A percentile compares a stretch with the other conserved stretches of the same genome.
Conservation (phyloP, 2,329 filamentous ascomycete species). For the Fonsecaea monophora region DNA sequence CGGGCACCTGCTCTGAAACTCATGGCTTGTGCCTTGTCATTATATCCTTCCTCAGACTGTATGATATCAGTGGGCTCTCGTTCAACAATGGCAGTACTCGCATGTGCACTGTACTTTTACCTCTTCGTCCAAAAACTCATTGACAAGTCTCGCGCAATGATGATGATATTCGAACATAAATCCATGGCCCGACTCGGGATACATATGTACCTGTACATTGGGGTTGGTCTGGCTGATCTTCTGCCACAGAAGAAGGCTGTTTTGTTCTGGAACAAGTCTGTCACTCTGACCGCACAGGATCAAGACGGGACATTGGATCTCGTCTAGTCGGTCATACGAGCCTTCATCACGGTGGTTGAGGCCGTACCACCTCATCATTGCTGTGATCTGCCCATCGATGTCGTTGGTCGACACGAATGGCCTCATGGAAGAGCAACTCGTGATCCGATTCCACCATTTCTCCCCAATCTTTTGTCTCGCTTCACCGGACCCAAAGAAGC, state of each 20-base stretch:
- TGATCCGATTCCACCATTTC: slow-evolving; percentile 8
- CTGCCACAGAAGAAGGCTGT: slow-evolving; percentile 16
- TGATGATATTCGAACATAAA: slow-evolving; percentile 15
- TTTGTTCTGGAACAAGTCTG: slow-evolving; percentile 6
- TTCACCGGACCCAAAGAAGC: slow-evolving; percentile 3
- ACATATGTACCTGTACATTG: slow-evolving; percentile 10
- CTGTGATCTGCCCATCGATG: slow-evolving; percentile 4
- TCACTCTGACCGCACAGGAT: slow-evolving; percentile 8
- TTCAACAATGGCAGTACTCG: slow-evolving; percentile 11
- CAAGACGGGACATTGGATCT: slow-evolving; percentile 12
- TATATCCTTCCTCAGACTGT: slow-evolving; percentile 4
- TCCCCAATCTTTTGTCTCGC: slow-evolving; percentile 2
- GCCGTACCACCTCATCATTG: slow-evolving; percentile 6
- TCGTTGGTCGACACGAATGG: slow-evolving; percentile 5
- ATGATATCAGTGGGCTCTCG: slow-evolving; percentile 1
- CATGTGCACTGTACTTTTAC: slow-evolving; percentile 8
- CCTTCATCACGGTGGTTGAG: slow-evolving; percentile 8
- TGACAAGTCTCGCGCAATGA: slow-evolving; percentile 15
- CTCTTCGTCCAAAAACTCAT: slow-evolving; percentile 15
- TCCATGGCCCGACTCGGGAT: slow-evolving; percentile 15
- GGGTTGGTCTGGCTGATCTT: slow-evolving; percentile 15
- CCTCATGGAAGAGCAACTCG: not conserved
- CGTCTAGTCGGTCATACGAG: slow-evolving; percentile 13
- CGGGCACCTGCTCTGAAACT: not conserved
- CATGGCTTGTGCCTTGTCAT: not conserved